A percentile compares a stretch with the other conserved stretches of the same genome.
Evolutionary conservation across 441 rosid species (phyloP).

Genomic region (Viola pubescens): DNA sequence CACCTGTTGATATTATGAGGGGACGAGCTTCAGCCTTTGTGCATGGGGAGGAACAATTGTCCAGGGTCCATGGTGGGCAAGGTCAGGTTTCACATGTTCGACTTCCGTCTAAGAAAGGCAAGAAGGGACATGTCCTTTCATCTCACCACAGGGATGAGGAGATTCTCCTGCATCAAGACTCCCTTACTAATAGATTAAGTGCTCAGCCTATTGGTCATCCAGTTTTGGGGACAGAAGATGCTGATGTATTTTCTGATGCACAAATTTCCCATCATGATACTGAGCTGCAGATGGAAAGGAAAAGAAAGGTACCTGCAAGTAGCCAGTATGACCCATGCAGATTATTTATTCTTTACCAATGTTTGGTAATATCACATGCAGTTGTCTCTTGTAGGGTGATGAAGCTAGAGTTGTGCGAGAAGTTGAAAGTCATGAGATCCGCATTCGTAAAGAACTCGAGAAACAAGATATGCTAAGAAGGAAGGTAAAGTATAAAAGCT

Average conservation of each 20-base stretch:
- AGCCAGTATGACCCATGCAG: conserved; percentile 8
- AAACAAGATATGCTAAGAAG: conserved; percentile 62
- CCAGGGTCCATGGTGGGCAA: conserved; percentile 46
- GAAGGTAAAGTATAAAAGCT: conserved; percentile 38
- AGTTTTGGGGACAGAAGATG: conserved; percentile 44
- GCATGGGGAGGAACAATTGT: conserved; percentile 44
- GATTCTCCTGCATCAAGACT: conserved; percentile 39
- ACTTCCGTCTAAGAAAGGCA: conserved; percentile 54
- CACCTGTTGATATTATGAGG: conserved; percentile 42
- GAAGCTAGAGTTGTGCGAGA: conserved; percentile 67
- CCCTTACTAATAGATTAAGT: conserved; percentile 35
- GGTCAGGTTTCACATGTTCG: conserved; percentile 48
- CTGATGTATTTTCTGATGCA: conserved; percentile 46
- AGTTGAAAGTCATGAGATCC: conserved; percentile 62
- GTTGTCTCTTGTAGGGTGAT: conserved; percentile 42
- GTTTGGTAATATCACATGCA: conserved; percentile 5
- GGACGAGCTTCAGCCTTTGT: conserved; percentile 47
- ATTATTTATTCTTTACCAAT: conserved; percentile 12
- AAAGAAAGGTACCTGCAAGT: conserved; percentile 54
- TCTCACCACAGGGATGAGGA: conserved; percentile 54
- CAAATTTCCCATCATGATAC: conserved; percentile 45
- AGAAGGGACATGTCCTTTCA: conserved; percentile 41
- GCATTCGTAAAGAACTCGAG: conserved; percentile 74
- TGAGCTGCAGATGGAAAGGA: conserved; percentile 49
- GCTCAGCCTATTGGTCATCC: conserved; percentile 31